Base-by-base conservation (phyloP, 164 flowering plant species). In the Aristolochia fimbriata region DNA sequence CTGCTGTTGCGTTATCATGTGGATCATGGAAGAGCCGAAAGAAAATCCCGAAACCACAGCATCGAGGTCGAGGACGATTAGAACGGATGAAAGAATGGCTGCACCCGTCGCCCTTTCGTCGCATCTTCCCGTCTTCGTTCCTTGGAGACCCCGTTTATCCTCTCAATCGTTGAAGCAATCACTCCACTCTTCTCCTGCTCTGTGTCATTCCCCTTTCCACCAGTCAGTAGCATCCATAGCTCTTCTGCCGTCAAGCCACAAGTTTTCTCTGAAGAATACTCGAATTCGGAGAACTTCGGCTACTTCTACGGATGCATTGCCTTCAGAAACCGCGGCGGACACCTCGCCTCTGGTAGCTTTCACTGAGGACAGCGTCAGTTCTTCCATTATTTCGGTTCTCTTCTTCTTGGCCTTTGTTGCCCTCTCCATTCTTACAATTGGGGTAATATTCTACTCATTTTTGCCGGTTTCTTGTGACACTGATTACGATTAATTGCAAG, bases 381-480 rank as follows among this genome's bases (percentile, higher is more conserved):
- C 79, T 56, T 65, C 48, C 21, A 53, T 80, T n/a, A 73, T 90
- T 23, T 70, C 79, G 9, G 73, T 51, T 60, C 97, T 90, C 60
- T 78, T 90, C 59, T 76, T 82, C 48, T 16, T 74, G 55, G 95
- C 97, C 15, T 87, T 90, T 27, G 21, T 79, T 37, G 85, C 80
- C 54, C 73, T 87, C 15, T 68, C 88, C 15, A 59, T 85, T 67
- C 86, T 90, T 70, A 87, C 95, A 3, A 66, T 85, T 54, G 97
- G 95, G 86, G 95, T 87, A 78, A 23, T n/a, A n/a, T n/a, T 31
- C 14, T 11, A 19, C 45, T 63, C 23, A 7, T 51, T 24, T 21
- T 49, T 23, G 47, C 19, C 45, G 13, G n/a, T 33, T 61, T 57
- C 12, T 37, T 37, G 8, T 37, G 47, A n/a, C 9, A 1, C 22